Conservation (phyloP, 2,329 filamentous ascomycete genomes). For the Penicillium sp. region DNA sequence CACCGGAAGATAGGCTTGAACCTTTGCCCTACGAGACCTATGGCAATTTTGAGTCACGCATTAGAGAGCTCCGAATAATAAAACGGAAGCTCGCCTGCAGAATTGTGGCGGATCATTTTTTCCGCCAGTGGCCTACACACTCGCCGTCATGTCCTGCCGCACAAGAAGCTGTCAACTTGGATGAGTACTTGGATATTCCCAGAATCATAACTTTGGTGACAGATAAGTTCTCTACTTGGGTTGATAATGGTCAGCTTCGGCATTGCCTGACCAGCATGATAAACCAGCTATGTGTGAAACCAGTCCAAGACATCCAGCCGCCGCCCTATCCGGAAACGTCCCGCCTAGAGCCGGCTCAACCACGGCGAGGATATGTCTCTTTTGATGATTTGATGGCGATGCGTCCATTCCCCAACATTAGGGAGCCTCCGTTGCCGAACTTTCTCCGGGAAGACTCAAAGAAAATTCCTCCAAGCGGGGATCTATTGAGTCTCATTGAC, state of each 20-base stretch:
- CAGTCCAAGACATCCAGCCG: constrained; percentile 3
- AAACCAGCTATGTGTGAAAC: constrained; percentile 2
- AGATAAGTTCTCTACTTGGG: constrained; percentile 19
- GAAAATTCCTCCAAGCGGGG: not conserved
- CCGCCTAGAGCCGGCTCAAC: not conserved
- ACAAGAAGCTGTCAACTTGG: not conserved
- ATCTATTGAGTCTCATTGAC: constrained; percentile 3
- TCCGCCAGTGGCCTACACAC: constrained; percentile 13
- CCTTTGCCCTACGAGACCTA: not conserved
- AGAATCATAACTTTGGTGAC: constrained; percentile 9
- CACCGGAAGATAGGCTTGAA: not conserved
- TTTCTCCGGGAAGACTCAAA: not conserved
- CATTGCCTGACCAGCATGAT: constrained; percentile 18
- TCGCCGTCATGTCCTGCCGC: constrained; percentile 13
- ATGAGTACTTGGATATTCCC: constrained; percentile 3
- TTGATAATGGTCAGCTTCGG: constrained; percentile 20
- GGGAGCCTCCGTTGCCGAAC: not conserved
- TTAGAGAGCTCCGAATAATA: constrained; percentile 1
- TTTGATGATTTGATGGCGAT: not conserved
- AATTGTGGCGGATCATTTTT: constrained; percentile 4
- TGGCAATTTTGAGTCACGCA: constrained; percentile 7
- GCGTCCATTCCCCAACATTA: not conserved
- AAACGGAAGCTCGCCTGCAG: constrained; percentile 2
- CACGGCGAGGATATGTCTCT: not conserved
- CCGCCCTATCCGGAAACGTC: constrained; percentile 1